Base-by-base conservation (phyloP, 805 yeast species). In the Saccharomycopsis guyanensis region DNA sequence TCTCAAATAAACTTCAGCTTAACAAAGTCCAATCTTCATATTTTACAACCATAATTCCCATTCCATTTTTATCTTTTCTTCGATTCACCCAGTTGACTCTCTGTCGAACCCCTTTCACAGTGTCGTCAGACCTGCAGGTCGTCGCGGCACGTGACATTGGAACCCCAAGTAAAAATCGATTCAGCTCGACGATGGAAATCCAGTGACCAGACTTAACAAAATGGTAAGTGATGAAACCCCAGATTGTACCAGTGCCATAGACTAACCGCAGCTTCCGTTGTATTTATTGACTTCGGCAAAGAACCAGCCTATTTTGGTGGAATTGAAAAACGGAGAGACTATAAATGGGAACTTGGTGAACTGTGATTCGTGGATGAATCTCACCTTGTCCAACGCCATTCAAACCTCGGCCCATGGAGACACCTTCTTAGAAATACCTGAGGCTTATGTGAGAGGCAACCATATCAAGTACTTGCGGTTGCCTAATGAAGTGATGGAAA, bases 331-430 rank as follows among this genome's bases (percentile, higher is more conserved):
- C 47, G 96, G 97, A 29, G 96, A 86, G 58, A 80, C 91, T 7
- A 70, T 89, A 42, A 83, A 82, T 58, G 99, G 99, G 42, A 76
- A 75, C 47, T 70, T 93, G 50, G 76, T 78, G 46, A 84, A 86
- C 59, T 87, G 95, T 56, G 99, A 93, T 62, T 80, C 86, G 34
- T 86, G 94, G 88, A 93, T 93, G 99, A 93, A 93, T 63, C 70
- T 93, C 54, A 85, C 95, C 1, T 70, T 93, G 45, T 72, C 72
- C 29, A 80, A 88, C 53, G 97, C 82, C 13, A 75, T 80, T 40
- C 84, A 80, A 59, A 73, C 80, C 13, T 76, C 77, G 56, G 68
- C 77, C 36, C 69, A 72, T 54, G 91, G 85, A 33, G 79, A 75
- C 53, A 69, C 69, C 45, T 84, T 76, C 61, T 62, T 72, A 44